Evolutionary conservation across 495 filamentous ascomycete species (phyloP).

Genomic region (Penicillium waksmanii): DNA sequence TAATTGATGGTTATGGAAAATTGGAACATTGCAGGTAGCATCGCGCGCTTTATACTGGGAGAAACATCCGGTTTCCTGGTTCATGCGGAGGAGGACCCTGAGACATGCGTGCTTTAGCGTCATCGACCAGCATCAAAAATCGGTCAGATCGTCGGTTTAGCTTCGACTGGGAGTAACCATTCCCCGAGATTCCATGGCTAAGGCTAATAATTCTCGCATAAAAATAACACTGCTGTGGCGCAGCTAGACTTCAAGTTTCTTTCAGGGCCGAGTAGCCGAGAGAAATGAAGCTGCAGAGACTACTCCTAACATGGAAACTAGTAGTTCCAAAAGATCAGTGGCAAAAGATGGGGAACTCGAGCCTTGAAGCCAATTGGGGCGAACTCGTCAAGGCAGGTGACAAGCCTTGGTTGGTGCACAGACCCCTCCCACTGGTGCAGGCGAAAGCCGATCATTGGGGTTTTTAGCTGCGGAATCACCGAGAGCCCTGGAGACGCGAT

Average conservation of each 20-base stretch:
- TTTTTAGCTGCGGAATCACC: not conserved
- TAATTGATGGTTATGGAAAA: not conserved
- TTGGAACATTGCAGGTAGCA: not conserved
- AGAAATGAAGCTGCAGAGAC: not conserved
- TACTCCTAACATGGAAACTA: not conserved
- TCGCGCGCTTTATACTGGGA: conserved; percentile 3
- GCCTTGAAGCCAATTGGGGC: too few species aligned
- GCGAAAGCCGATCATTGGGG: conserved; percentile 1
- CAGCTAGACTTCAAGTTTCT: not conserved
- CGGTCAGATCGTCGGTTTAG: conserved; percentile 18
- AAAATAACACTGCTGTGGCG: not conserved
- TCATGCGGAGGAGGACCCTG: conserved; percentile 8
- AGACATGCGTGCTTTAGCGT: conserved; percentile 16
- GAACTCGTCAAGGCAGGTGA: not conserved
- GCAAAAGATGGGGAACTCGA: conserved; percentile 1
- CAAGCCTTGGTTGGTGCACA: conserved; percentile 4
- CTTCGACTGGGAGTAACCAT: not conserved
- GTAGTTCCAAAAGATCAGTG: not conserved
- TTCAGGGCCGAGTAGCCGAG: not conserved
- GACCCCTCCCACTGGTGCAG: not conserved
- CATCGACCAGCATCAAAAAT: conserved; percentile 14
- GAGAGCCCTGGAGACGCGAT: not conserved
- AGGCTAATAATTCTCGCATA: not conserved
- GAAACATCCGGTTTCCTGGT: conserved; percentile 5
- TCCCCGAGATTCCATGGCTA: conserved; percentile 3